These are phyloP conservation scores for Phytophthora parvispora DNA, from an alignment of 352 stramenopile species.

Conservation along the genomic window DNA sequence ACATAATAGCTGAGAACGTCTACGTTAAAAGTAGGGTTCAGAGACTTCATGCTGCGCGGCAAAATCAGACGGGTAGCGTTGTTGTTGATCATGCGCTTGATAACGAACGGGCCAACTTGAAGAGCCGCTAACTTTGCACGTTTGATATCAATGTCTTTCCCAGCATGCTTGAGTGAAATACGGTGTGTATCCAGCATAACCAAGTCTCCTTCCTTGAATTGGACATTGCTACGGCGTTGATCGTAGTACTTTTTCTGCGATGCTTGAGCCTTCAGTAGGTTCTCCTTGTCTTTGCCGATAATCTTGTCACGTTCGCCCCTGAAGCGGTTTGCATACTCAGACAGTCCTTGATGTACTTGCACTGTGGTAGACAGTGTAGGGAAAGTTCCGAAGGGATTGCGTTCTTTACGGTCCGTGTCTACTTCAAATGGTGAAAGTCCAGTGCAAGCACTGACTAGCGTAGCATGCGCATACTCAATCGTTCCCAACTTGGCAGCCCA, in stretches of 20 bases:
- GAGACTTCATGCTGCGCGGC: no score
- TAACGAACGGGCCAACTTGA: no score
- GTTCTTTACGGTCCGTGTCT: constrained; percentile 13
- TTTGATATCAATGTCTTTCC: constrained; percentile 5
- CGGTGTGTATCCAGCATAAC: constrained; percentile 8
- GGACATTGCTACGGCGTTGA: not conserved
- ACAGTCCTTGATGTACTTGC: constrained; percentile 17
- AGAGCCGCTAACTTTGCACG: no score
- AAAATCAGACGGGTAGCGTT: no score
- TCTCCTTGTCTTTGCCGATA: constrained; percentile 1
- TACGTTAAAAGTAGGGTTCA: no score
- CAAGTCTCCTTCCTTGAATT: constrained; percentile 2
- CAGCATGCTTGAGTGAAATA: not conserved
- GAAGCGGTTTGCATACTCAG: constrained; percentile 15
- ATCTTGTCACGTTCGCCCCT: constrained; percentile 9
- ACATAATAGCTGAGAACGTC: no score
- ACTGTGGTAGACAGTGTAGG: constrained; percentile 2
- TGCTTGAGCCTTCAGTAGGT: constrained; percentile 5
- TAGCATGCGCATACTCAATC: constrained; percentile 21
- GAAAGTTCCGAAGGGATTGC: not conserved
- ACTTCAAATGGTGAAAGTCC: constrained; percentile 15
- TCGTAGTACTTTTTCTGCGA: constrained; percentile 11
- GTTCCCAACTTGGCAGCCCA: constrained; percentile 11
- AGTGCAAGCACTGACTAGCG: constrained; percentile 17
- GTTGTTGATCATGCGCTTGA: no score